Evolutionary conservation across 2,329 filamentous ascomycete species (phyloP).

Genomic region (Colletotrichum musicola): DNA sequence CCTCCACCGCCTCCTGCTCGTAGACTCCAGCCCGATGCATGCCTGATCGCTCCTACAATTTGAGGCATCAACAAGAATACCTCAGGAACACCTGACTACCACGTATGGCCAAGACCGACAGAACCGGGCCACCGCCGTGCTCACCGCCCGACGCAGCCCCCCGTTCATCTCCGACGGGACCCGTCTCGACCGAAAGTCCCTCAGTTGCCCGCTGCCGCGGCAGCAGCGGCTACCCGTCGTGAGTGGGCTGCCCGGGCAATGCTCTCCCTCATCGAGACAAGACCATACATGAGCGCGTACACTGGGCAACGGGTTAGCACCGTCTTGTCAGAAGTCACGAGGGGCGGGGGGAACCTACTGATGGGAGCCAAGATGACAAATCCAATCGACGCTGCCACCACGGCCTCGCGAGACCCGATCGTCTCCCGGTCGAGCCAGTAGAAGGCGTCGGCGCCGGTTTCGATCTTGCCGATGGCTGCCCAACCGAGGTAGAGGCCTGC

Average conservation of each 20-base stretch:
- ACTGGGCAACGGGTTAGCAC: slow-evolving; percentile 48
- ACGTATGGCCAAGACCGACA: slow-evolving; percentile 35
- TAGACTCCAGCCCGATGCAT: slow-evolving; percentile 25
- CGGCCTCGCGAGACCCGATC: slow-evolving; percentile 58
- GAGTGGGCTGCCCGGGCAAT: slow-evolving; percentile 40
- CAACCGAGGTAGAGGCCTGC: slow-evolving; percentile 62
- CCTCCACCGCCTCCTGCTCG: slow-evolving; percentile 33
- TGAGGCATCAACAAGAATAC: slow-evolving; percentile 21
- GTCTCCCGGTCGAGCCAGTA: slow-evolving; percentile 64
- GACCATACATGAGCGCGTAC: slow-evolving; percentile 63
- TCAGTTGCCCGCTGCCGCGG: slow-evolving; percentile 35
- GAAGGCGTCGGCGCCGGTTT: slow-evolving; percentile 61
- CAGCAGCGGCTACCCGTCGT: slow-evolving; percentile 35
- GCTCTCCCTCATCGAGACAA: slow-evolving; percentile 62
- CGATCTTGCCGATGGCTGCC: slow-evolving; percentile 60
- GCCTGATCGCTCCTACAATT: slow-evolving; percentile 32
- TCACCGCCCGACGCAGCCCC: slow-evolving; percentile 35
- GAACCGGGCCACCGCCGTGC: slow-evolving; percentile 37
- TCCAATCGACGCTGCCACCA: slow-evolving; percentile 57
- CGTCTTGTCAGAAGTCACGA: slow-evolving; percentile 9
- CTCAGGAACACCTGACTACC: slow-evolving; percentile 16
- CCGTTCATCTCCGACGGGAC: slow-evolving; percentile 38
- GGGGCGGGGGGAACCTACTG: slow-evolving; percentile 53
- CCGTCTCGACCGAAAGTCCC: slow-evolving; percentile 39
- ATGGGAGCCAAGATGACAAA: slow-evolving; percentile 59